These are phyloP conservation scores for Knoxdaviesia capensis DNA, from an alignment of 2,329 filamentous ascomycete species.

Conservation along the genomic window DNA sequence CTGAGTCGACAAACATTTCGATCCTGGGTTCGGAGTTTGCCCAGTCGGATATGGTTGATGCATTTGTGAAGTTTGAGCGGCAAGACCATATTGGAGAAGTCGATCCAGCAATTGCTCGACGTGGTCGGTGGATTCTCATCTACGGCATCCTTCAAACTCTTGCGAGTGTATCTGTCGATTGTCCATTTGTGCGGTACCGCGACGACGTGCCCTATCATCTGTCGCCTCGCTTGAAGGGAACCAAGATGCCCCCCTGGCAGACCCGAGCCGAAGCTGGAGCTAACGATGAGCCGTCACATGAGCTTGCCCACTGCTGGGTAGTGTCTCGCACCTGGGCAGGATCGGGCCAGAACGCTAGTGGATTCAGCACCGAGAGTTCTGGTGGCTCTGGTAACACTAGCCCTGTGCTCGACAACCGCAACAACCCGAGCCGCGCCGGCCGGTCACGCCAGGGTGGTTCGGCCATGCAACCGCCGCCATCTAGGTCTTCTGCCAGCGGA, in stretches of 20 bases:
- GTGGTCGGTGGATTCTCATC: constrained; percentile 39
- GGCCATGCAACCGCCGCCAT: constrained; percentile 2
- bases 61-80: constrained; percentile 36
- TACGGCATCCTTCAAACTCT: constrained; percentile 40
- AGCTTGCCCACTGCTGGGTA: constrained; percentile 32
- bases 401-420: constrained; percentile 5
- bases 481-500: not conserved
- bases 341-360: constrained; percentile 7
- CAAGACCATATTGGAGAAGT: constrained; percentile 25
- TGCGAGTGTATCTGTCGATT: constrained; percentile 36
- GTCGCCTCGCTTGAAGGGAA: constrained; percentile 29
- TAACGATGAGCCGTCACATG: constrained; percentile 21
- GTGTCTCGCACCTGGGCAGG: constrained; percentile 19
- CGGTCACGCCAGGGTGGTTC: constrained; percentile 4
- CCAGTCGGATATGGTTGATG: constrained; percentile 32
- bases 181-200: constrained; percentile 28
- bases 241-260: constrained; percentile 34
- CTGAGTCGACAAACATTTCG: constrained; percentile 38
- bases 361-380: constrained; percentile 6
- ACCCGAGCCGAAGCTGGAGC: constrained; percentile 8
- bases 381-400: constrained; percentile 8
- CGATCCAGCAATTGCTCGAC: constrained; percentile 32
- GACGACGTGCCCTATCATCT: constrained; percentile 36
- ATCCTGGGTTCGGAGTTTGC: constrained; percentile 28
- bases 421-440: constrained; percentile 6